Percentiles rank a stretch among this genome's conserved stretches.
Conservation (phyloP, 2,329 filamentous ascomycete species). For the Botrytis tulipae region DNA sequence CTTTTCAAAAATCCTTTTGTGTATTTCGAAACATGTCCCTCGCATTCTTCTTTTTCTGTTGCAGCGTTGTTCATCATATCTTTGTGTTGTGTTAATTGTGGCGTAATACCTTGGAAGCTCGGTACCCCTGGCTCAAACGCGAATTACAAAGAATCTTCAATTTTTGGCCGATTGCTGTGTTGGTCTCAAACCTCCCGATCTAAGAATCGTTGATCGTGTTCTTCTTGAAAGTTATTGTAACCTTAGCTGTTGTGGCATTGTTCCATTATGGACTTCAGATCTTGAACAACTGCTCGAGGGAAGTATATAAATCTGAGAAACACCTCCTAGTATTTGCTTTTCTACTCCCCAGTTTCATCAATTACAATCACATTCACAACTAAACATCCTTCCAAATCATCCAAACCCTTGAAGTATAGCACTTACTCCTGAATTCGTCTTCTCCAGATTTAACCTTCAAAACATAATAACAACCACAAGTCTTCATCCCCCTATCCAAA, state of each 20-base stretch:
- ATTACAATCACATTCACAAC: too few species aligned
- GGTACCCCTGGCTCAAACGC: neutral
- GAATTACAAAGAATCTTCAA: neutral
- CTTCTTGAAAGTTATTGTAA: too few species aligned
- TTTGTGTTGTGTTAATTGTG: neutral
- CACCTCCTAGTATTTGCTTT: too few species aligned
- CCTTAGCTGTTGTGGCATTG: neutral
- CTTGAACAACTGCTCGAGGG: neutral
- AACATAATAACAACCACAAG: too few species aligned
- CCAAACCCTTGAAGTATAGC: too few species aligned
- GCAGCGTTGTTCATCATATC: neutral
- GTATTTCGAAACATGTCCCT: neutral
- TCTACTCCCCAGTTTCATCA: too few species aligned
- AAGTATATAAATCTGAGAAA: too few species aligned
- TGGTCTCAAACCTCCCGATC: neutral
- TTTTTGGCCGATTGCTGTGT: too few species aligned
- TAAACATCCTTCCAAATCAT: too few species aligned
- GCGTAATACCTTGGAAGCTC: neutral
- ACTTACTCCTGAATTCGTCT: too few species aligned
- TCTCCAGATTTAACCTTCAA: too few species aligned
- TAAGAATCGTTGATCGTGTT: too few species aligned
- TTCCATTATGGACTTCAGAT: neutral
- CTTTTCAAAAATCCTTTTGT: neutral
- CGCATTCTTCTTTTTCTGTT: neutral
- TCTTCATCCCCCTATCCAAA: neutral